Percentiles rank a stretch among this genome's conserved stretches.
These are phyloP conservation scores for Hymenoscyphus albidus DNA, from an alignment of 2,329 filamentous ascomycete genomes.

Conservation along the genomic window DNA sequence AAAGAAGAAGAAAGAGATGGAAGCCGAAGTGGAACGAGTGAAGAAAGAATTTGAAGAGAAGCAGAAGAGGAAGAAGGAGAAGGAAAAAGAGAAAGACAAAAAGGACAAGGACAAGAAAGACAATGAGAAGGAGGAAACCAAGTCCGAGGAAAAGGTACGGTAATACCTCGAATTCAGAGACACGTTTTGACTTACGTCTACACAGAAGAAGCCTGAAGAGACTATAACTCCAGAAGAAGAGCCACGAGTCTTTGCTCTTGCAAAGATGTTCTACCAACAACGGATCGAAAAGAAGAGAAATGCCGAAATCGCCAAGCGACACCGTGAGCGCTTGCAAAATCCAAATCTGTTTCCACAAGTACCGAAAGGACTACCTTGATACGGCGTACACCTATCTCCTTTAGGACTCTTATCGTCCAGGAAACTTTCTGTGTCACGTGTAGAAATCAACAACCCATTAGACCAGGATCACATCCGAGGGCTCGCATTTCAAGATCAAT, in stretches of 20 bases:
- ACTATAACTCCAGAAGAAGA: conserved; percentile 51
- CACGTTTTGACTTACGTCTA: conserved; percentile 12
- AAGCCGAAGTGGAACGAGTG: conserved; percentile 60
- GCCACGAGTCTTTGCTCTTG: conserved; percentile 77
- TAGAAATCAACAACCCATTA: background rate
- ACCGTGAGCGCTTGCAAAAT: conserved; percentile 74
- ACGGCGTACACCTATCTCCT: background rate
- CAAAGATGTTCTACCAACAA: conserved; percentile 86
- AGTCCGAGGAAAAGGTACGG: conserved; percentile 39
- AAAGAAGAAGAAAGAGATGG: conserved; percentile 58
- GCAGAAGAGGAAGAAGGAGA: conserved; percentile 63
- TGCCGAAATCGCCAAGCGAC: conserved; percentile 74
- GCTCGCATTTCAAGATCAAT: conserved; percentile 2
- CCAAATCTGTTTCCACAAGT: conserved; percentile 82
- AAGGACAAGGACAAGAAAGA: conserved; percentile 46
- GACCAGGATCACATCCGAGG: background rate
- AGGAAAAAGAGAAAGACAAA: conserved; percentile 58
- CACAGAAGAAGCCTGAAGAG: conserved; percentile 29
- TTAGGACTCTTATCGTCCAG: background rate
- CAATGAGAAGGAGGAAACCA: conserved; percentile 38
- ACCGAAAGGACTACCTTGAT: conserved; percentile 55
- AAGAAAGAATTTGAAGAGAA: conserved; percentile 74
- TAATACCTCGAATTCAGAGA: conserved; percentile 16
- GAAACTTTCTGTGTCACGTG: background rate
- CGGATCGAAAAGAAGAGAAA: conserved; percentile 74